A percentile compares a stretch with the other conserved stretches of the same genome.
These are phyloP conservation scores for Edaphochlamys debaryana DNA, from an alignment of 139 green algal genomes.

Conservation along the genomic window DNA sequence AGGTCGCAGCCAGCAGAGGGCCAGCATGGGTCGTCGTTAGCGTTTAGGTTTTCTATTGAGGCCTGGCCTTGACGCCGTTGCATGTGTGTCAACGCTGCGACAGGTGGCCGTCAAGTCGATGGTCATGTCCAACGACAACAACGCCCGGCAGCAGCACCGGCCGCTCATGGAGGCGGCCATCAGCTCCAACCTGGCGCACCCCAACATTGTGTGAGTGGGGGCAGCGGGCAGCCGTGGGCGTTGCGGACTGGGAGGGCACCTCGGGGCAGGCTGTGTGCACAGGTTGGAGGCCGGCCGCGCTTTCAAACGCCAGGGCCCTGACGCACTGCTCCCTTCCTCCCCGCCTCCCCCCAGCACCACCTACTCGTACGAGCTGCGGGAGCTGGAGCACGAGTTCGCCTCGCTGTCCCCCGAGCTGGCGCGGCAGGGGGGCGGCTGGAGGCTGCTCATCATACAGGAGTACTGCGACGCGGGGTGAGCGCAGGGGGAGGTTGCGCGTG, in stretches of 20 bases:
- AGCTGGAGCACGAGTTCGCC: slow-evolving; percentile 40
- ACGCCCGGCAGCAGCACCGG: slow-evolving; percentile 15
- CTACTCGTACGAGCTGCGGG: slow-evolving; percentile 37
- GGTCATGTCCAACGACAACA: slow-evolving; percentile 27
- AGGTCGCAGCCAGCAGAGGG: not conserved
- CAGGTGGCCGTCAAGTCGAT: slow-evolving; percentile 50
- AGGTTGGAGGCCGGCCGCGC: too few relatives aligned
- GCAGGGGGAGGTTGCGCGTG: not conserved
- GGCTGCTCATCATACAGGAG: slow-evolving; percentile 51
- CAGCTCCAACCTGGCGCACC: slow-evolving; percentile 46
- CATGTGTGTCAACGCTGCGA: too few relatives aligned
- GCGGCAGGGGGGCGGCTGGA: slow-evolving; percentile 39
- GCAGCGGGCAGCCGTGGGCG: too few relatives aligned
- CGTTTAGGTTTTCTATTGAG: not conserved
- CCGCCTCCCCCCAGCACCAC: slow-evolving; percentile 1
- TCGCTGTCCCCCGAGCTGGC: slow-evolving; percentile 17
- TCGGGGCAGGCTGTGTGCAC: too few relatives aligned
- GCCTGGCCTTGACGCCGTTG: too few relatives aligned
- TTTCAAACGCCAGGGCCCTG: too few relatives aligned
- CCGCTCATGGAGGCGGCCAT: slow-evolving; percentile 45
- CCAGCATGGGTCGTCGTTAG: not conserved
- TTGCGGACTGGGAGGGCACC: too few relatives aligned
- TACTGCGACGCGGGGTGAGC: slow-evolving; percentile 43
- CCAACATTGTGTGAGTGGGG: slow-evolving; percentile 46
- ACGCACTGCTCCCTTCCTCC: not conserved